A percentile compares a stretch with the other conserved stretches of the same genome.
Conservation (phyloP, 495 filamentous ascomycete species). For the Clohesyomyces aquaticus region DNA sequence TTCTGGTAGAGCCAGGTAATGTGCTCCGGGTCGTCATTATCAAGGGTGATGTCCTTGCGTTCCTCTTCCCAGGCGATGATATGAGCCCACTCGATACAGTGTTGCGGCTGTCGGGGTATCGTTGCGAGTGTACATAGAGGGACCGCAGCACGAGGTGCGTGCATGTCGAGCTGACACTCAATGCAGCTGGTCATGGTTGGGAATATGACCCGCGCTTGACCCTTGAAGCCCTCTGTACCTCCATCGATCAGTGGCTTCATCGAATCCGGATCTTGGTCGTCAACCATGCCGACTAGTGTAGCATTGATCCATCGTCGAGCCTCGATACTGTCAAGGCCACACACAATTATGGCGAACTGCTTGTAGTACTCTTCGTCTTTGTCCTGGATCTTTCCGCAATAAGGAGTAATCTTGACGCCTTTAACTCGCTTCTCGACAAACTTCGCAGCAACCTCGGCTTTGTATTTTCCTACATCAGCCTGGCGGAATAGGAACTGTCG, state of each 20-base stretch:
- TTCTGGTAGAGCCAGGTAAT: conserved; percentile 95
- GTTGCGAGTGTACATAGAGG: conserved; percentile 96
- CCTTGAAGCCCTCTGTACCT: conserved; percentile 98
- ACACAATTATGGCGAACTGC: conserved; percentile 92
- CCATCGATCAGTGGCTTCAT: conserved; percentile 94
- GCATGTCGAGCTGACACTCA: conserved; percentile 98
- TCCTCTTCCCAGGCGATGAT: conserved; percentile 80
- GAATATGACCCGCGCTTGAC: conserved; percentile 89
- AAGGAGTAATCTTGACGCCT: conserved; percentile 89
- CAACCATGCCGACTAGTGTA: conserved; percentile 86
- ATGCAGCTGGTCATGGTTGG: conserved; percentile 93
- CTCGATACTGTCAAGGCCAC: conserved; percentile 97
- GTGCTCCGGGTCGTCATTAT: conserved; percentile 96
- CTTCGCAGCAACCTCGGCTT: conserved; percentile 88
- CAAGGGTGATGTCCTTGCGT: conserved; percentile 62
- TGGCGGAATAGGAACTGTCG: conserved; percentile 96
- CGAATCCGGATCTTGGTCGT: conserved; percentile 74
- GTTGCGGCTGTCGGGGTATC: conserved; percentile 95
- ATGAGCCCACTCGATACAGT: conserved; percentile 99
- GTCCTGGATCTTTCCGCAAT: conserved; percentile 94
- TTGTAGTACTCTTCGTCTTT: conserved; percentile 97
- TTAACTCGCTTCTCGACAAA: conserved; percentile 89
- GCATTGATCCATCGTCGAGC: conserved; percentile 98
- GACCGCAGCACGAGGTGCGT: conserved; percentile 89
- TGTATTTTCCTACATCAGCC: conserved; percentile 87